Evolutionary conservation across 768 basidiomycete species (phyloP).

Genomic region (Calvatia gigantea): DNA sequence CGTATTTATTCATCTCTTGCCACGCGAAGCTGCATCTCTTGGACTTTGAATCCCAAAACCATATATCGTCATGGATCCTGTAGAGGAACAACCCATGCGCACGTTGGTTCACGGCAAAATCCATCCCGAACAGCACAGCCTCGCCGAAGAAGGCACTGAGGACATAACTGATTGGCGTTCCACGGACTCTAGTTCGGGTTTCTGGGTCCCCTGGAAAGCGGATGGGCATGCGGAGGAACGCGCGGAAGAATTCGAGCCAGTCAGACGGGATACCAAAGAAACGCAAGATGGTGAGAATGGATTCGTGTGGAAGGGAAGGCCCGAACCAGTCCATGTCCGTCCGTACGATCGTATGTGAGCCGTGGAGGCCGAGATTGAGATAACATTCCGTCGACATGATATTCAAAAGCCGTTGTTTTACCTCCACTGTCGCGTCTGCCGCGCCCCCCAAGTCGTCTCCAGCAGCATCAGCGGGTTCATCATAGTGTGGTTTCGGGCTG

Average conservation of each 20-base stretch:
- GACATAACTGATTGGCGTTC: conserved; percentile 40
- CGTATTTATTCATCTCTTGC: conserved; percentile 40
- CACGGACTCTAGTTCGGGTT: conserved; percentile 32
- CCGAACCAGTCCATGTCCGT: conserved; percentile 44
- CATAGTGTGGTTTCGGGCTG: conserved; percentile 16
- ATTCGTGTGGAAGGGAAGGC: conserved; percentile 36
- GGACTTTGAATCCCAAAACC: conserved; percentile 36
- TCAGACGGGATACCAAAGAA: conserved; percentile 35
- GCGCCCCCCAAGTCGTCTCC: conserved; percentile 12
- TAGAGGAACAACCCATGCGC: conserved; percentile 39
- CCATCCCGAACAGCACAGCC: conserved; percentile 39
- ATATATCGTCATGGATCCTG: conserved; percentile 44
- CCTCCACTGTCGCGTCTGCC: conserved; percentile 18
- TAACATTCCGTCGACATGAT: conserved; percentile 37
- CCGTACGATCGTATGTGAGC: conserved; percentile 31
- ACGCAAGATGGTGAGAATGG: conserved; percentile 34
- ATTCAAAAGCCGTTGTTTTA: conserved; percentile 38
- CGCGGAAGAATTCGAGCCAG: conserved; percentile 32
- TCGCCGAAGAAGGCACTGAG: conserved; percentile 40
- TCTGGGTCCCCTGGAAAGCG: conserved; percentile 30
- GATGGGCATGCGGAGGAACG: conserved; percentile 30
- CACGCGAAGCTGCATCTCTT: conserved; percentile 32
- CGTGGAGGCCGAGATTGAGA: conserved; percentile 33
- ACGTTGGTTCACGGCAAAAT: conserved; percentile 43
- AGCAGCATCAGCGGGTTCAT: conserved; percentile 23